Evolutionary conservation across 345 rosid species (phyloP), one percentile per base, ranked within the genome.

Genomic region (Brassica juncea): DNA sequence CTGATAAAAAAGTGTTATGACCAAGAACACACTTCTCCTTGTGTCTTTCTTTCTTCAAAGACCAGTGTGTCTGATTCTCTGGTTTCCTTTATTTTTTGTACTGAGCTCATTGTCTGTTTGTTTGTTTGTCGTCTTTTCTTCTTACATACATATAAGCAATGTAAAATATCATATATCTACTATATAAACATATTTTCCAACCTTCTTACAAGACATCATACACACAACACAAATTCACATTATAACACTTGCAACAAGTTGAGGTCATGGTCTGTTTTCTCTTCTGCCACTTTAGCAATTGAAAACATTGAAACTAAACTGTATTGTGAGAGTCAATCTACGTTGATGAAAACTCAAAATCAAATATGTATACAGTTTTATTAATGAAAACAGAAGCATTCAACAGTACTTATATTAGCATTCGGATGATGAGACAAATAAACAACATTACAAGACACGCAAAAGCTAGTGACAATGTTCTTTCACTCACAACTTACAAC

Each of bases 11-110:
- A n/a, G n/a, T n/a, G n/a, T 39, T 60, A 67, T 61, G 57, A 44
- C 64, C 15, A 63, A 37, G 5, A 49, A 5, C 15, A 11, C 32
- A 8, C 52, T 66, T 35, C 15, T 55, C 31, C 34, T 65, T 25
- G 25, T 77, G 71, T 28, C 42, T 12, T 14, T 65, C n/a, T n/a
- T n/a, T 31, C 37, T 44, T 11, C 15, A 4, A 54, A 25, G 39
- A 70, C 63, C 57, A 77, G 52, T 61, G 39, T 49, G 52, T 16
- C 49, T 34, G 65, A 70, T 77, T 75, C 63, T 73, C 73, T 69
- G 34, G 3, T 69, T 68, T 58, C 16, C 47, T 54, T 55, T 54
- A 52, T 62, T 80, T 80, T 80, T 80, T n/a, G 75, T 69, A 61
- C 37, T 49, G 58, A 12, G 61, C 54, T 74, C 70, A 37, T 23